phyloP scores from a whole-genome alignment of 306 rosid genomes.

The Prosopis cineraria region DNA sequence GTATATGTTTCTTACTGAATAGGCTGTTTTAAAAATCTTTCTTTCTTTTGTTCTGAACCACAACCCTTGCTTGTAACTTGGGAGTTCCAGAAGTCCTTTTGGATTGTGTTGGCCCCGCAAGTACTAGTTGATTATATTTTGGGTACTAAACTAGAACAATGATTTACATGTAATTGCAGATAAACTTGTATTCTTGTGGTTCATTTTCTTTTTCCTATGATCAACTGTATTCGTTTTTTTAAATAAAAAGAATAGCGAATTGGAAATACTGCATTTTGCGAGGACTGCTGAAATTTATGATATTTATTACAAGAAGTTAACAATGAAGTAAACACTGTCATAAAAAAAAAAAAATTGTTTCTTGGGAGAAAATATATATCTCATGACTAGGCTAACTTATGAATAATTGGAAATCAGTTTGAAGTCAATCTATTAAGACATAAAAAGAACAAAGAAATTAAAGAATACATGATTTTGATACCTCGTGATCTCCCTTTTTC shows the following conservation, averaged over 20 bases:
- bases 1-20: not conserved
- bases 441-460: not conserved
- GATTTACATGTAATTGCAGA: not conserved
- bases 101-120: not conserved
- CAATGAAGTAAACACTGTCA: not conserved
- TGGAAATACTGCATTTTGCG: not conserved
- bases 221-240: not conserved
- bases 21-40: not conserved
- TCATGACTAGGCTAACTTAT: not conserved
- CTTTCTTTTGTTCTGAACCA: not conserved
- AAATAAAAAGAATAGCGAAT: not conserved
- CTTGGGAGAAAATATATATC: not conserved
- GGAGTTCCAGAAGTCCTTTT: not conserved
- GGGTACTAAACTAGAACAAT: not conserved
- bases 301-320: no score
- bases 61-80: not conserved
- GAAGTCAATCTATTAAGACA: not conserved
- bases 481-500: not conserved
- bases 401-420: not conserved
- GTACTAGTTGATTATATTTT: not conserved
- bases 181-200: not conserved
- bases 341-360: not conserved
- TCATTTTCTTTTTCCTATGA: not conserved
- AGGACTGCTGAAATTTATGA: not conserved
- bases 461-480: not conserved